These are phyloP conservation scores for Meira miltonrushii DNA, from an alignment of 1,284 basidiomycete genomes.

Conservation along the genomic window DNA sequence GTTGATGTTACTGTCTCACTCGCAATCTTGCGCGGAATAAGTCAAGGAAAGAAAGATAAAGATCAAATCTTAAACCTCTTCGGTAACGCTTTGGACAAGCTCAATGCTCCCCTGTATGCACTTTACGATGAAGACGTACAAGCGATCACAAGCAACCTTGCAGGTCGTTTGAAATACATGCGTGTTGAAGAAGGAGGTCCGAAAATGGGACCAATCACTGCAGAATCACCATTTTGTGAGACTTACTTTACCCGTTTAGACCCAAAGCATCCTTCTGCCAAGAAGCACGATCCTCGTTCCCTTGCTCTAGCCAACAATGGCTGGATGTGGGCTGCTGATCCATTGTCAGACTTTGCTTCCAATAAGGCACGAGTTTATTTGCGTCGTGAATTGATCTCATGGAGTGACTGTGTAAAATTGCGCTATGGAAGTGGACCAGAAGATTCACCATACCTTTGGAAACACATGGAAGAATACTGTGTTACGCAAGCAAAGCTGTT, in stretches of 20 bases:
- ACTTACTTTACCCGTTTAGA: conserved; percentile 45
- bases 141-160: conserved; percentile 35
- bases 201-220: conserved; percentile 33
- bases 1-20: conserved; percentile 24
- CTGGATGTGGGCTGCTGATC: conserved; percentile 97
- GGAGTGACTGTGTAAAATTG: conserved; percentile 96
- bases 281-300: conserved; percentile 59
- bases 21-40: conserved; percentile 17
- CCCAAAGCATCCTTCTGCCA: conserved; percentile 28
- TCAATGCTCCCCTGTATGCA: conserved; percentile 34
- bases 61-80: conserved; percentile 22
- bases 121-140: conserved; percentile 42
- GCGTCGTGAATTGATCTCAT: conserved; percentile 89
- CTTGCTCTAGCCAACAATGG: conserved; percentile 88
- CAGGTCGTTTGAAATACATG: conserved; percentile 36
- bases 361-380: conserved; percentile 92
- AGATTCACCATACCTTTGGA: conserved; percentile 91
- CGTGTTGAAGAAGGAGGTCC: conserved; percentile 39
- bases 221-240: conserved; percentile 34
- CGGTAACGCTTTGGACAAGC: conserved; percentile 25
- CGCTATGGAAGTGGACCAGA: conserved; percentile 63
- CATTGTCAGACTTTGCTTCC: conserved; percentile 89
- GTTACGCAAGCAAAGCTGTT: conserved; percentile 71
- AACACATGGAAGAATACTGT: conserved; percentile 73
- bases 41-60: conserved; percentile 3